Conservation (phyloP, 2,329 filamentous ascomycete genomes). For the Cladosporium halotolerans region DNA sequence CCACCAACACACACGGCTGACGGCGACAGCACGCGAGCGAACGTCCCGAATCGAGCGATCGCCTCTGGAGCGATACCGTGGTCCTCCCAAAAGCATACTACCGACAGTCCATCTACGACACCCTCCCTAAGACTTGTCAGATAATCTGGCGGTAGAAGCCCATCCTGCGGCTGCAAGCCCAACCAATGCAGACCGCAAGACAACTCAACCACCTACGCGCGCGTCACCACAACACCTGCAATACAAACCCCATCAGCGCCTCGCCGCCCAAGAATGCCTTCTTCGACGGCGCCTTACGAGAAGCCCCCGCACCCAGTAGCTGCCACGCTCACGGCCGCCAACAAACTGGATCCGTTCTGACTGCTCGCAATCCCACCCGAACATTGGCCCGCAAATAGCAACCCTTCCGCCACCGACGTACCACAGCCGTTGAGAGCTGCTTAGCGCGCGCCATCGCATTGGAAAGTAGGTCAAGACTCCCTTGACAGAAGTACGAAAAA, state of each 20-base stretch:
- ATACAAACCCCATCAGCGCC: background rate
- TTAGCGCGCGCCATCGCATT: background rate
- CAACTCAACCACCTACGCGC: background rate
- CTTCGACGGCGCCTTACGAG: background rate
- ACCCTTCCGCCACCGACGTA: background rate
- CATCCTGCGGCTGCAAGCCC: too few relatives aligned
- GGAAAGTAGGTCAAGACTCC: background rate
- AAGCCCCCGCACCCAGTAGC: conserved; percentile 4
- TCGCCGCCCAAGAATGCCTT: background rate
- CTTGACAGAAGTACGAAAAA: too few relatives aligned
- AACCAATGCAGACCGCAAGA: background rate
- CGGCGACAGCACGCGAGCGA: too few relatives aligned
- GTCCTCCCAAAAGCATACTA: too few relatives aligned
- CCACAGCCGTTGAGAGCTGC: background rate
- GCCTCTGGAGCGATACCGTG: too few relatives aligned
- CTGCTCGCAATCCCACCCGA: too few relatives aligned
- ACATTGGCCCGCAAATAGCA: background rate
- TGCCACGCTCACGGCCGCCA: background rate
- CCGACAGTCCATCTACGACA: too few relatives aligned
- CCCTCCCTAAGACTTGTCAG: too few relatives aligned
- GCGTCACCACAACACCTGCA: conserved; percentile 3
- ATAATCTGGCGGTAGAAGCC: too few relatives aligned
- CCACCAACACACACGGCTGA: too few relatives aligned
- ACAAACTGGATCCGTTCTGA: background rate
- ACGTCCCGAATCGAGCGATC: too few relatives aligned